Percentiles rank a stretch among this genome's conserved stretches.
Evolutionary conservation across 1,284 basidiomycete species (phyloP).

Genomic region (Blastosporella zonata): DNA sequence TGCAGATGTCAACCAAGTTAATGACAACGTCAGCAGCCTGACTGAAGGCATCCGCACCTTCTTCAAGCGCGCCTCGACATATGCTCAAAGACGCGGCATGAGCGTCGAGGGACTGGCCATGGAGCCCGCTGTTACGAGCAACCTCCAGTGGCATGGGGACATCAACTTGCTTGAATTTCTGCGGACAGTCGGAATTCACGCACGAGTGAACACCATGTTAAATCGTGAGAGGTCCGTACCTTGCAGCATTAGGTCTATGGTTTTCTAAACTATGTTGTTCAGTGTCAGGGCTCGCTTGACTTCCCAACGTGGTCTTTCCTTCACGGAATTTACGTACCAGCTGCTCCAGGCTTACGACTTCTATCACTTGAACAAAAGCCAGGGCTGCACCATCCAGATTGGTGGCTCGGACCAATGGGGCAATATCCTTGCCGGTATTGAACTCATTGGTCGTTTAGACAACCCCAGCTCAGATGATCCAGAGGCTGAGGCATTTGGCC

Average conservation of each 20-base stretch:
- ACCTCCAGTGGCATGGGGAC: slow-evolving; percentile 79
- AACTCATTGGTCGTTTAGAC: slow-evolving; percentile 70
- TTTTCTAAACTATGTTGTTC: slow-evolving; percentile 4
- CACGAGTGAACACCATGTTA: slow-evolving; percentile 88
- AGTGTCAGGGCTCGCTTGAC: slow-evolving; percentile 86
- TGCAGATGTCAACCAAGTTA: slow-evolving; percentile 57
- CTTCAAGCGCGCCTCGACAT: slow-evolving; percentile 64
- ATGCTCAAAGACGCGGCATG: slow-evolving; percentile 45
- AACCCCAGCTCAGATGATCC: slow-evolving; percentile 18
- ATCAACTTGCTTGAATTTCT: slow-evolving; percentile 85
- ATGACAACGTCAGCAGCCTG: slow-evolving; percentile 69
- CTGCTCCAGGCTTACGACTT: slow-evolving; percentile 98
- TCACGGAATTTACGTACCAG: slow-evolving; percentile 98
- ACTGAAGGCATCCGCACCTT: slow-evolving; percentile 67
- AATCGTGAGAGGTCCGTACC: slow-evolving; percentile 77
- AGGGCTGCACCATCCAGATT: slow-evolving; percentile 83
- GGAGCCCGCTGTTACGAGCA: slow-evolving; percentile 68
- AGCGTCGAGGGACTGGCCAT: slow-evolving; percentile 20
- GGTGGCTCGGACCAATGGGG: slow-evolving; percentile 99
- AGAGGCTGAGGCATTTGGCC: slow-evolving; percentile 60
- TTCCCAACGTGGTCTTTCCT: slow-evolving; percentile 83
- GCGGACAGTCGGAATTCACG: slow-evolving; percentile 75
- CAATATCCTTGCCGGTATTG: slow-evolving; percentile 93
- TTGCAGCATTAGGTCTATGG: slow-evolving; percentile 6
- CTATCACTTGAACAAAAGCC: slow-evolving; percentile 66